Base-by-base conservation (phyloP, 768 basidiomycete genomes). In the Kwoniella mangroviensis region DNA sequence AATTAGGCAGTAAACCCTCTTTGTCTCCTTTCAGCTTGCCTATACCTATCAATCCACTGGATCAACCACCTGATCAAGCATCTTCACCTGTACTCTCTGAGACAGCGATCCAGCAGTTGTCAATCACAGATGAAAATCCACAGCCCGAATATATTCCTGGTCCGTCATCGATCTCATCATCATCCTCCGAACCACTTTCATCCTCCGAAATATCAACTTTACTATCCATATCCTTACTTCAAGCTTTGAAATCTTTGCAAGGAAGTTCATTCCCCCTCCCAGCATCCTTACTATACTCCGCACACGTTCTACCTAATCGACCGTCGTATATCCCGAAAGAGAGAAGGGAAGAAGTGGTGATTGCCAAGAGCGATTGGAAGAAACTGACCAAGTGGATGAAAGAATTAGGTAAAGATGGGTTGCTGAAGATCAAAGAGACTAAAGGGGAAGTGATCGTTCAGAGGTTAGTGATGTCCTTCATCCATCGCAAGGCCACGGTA, bases 321-420 rank as follows among this genome's bases (percentile, higher is more conserved):
- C 91, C 93, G 9, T 88, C 89, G n/a, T 88, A 87, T 67, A 87
- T 89, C 61, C 84, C 84, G 4, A 70, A 57, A 22, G 71, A 71
- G 17, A 71, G 74, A 58, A 64, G 81, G 40, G 81, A 82, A 1
- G 74, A 81, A 13, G 80, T 79, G 19, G 78, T 81, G 19, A 90
- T 95, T 81, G 93, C 91, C 74, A 86, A 90, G 11, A 93, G 92
- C 1, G 86, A 87, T 1, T 87, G 89, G 85, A 97, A 94, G 83
- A 92, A 92, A 11, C 86, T 95, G 21, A 87, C 89, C 1, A 86
- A 90, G 1, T 94, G 96, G 84, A 86, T 97, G 75, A 94, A 91
- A 80, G 77, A 87, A 19, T 85, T 87, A 19, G 91, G 92, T 70
- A 95, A 95, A 79, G 87, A 89, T 9, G 87, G 87, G 0, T 81